These are phyloP conservation scores for Citeromyces nyonsensis DNA, from an alignment of 805 yeast species.

Conservation along the genomic window DNA sequence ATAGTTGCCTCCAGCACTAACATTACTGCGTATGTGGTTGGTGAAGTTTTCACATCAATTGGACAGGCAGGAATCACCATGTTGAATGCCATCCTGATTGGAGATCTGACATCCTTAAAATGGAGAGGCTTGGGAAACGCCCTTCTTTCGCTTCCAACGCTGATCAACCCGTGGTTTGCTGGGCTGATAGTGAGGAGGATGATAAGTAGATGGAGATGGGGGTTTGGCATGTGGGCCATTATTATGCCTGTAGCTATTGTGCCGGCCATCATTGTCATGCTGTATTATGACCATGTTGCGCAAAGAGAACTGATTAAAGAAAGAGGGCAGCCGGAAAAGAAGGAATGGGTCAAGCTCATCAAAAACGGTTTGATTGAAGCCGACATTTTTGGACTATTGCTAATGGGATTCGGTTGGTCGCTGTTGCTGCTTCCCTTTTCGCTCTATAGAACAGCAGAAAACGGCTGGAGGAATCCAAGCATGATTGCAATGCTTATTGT, in stretches of 20 bases:
- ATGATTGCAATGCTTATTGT: not conserved
- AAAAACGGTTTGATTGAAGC: conserved; percentile 2
- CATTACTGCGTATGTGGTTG: conserved; percentile 13
- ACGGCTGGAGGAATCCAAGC: not conserved
- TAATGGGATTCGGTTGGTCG: not conserved
- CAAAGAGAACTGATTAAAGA: too few species aligned
- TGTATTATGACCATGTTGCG: conserved; percentile 7
- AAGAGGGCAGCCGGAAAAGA: too few species aligned
- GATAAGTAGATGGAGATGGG: conserved; percentile 36
- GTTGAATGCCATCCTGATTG: conserved; percentile 12
- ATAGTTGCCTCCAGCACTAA: conserved; percentile 13
- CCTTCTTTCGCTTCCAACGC: conserved; percentile 12
- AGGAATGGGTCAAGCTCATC: too few species aligned
- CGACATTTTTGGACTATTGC: not conserved
- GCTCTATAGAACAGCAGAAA: not conserved
- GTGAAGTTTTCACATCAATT: conserved; percentile 13
- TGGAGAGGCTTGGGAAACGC: conserved; percentile 13
- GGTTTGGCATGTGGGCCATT: conserved; percentile 32
- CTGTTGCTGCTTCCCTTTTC: conserved; percentile 1
- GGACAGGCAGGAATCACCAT: conserved; percentile 12
- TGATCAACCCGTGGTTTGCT: conserved; percentile 7
- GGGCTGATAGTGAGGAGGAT: conserved; percentile 19
- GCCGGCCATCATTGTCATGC: conserved; percentile 14
- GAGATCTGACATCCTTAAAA: conserved; percentile 12
- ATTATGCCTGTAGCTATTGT: conserved; percentile 21